Evolutionary conservation across 306 rosid species (phyloP).

Genomic region (Cucumis hystrix): DNA sequence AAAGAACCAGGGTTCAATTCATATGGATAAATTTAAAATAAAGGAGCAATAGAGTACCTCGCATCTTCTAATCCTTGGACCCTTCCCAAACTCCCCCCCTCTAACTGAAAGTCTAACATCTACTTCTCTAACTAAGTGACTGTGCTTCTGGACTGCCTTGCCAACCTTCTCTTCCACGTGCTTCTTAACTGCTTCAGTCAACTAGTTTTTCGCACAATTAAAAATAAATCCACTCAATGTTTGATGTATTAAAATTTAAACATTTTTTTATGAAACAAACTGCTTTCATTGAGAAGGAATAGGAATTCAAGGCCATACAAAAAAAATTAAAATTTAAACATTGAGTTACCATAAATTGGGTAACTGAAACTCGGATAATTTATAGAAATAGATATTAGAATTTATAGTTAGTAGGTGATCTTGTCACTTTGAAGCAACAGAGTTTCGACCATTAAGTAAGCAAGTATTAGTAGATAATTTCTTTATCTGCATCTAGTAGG

Average conservation of each 20-base stretch:
- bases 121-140: constrained; percentile 75
- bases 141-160: constrained; percentile 68
- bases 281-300: too few species aligned
- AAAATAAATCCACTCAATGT: background rate
- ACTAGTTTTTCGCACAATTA: constrained; percentile 22
- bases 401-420: background rate
- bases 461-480: background rate
- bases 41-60: constrained; percentile 35
- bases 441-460: background rate
- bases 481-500: too few species aligned
- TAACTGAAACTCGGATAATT: background rate
- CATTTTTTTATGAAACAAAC: background rate
- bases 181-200: constrained; percentile 59
- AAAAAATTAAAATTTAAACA: background rate
- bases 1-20: background rate
- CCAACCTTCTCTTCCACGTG: constrained; percentile 90
- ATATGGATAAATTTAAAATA: background rate
- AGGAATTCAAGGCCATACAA: too few species aligned
- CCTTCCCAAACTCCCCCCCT: constrained; percentile 89
- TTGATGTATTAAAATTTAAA: background rate
- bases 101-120: constrained; percentile 76
- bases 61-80: constrained; percentile 61
- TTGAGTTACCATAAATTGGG: background rate
- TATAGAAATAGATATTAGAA: background rate
- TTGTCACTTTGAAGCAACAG: background rate